Evolutionary conservation across 192 early-diverging fungal genomes (phyloP), one percentile per base, ranked within the genome.

Genomic region (Linnemannia hyalina): DNA sequence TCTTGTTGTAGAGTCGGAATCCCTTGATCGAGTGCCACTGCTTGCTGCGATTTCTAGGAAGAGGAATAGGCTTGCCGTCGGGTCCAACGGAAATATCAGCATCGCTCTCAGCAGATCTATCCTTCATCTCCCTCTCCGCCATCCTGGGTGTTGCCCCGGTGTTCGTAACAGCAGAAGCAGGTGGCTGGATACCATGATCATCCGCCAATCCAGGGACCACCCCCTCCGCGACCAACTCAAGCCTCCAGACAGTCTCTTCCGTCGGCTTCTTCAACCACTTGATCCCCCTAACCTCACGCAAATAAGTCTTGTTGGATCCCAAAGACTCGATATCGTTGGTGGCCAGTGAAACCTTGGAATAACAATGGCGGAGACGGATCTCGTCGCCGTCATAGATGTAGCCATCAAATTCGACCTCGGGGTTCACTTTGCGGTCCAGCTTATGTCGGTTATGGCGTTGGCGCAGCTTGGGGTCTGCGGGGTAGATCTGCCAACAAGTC

Each of bases 21-120:
- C 84, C 84, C 32, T 86, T 86, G 80, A 86, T 86, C 10, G 84
- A 80, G 42, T 86, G 84, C 84, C 78, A 86, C 71, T 86, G 79
- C 54, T 86, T 81, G n/a, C 46, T 78, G 32, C 69, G 38, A 23
- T 81, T 76, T 54, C 40, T 49, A 18, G 47, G 32, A 46, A 41
- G 74, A 32, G 23, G 38, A n/a, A 4, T 15, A 32, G 1, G 52
- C 36, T 72, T 71, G 40, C 7, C 74, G 20, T n/a, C n/a, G 22
- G 26, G 36, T 26, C 40, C 22, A 41, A 23, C 46, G 4, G 15
- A 4, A 1, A 40, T n/a, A 11, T 26, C 49, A n/a, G 16, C 20
- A 22, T 75, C 40, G 26, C 16, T 29, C 16, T 57, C 35, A 16
- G 26, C 32, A 75, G 55, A 16, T 9, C 3, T 18, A 52, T 74